Percentiles rank a stretch among this genome's conserved stretches.
Evolutionary conservation across 768 basidiomycete species (phyloP).

Genomic region (Panaeolus cyanescens): DNA sequence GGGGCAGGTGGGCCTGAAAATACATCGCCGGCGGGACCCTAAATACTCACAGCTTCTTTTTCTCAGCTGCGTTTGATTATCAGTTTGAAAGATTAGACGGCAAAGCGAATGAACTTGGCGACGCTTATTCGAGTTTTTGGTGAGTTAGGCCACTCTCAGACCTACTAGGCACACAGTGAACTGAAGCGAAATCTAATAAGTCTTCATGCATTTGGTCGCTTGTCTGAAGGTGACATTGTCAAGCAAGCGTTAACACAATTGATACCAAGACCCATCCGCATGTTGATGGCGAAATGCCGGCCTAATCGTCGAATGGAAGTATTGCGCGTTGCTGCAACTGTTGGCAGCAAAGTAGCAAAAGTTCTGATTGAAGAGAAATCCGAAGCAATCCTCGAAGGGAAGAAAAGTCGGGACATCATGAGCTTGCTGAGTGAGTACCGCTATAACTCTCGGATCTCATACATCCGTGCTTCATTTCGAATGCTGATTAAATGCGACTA

Average conservation of each 20-base stretch:
- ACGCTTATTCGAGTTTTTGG: conserved; percentile 38
- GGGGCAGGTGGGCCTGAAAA: conserved; percentile 38
- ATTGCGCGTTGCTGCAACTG: conserved; percentile 30
- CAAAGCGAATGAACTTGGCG: conserved; percentile 35
- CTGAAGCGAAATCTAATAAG: conserved; percentile 13
- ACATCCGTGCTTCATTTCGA: not conserved
- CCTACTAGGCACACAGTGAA: not conserved
- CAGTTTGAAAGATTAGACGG: conserved; percentile 42
- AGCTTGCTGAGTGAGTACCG: conserved; percentile 39
- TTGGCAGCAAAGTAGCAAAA: conserved; percentile 34
- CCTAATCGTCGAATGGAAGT: conserved; percentile 32
- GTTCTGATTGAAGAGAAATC: conserved; percentile 37
- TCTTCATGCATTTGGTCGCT: conserved; percentile 30
- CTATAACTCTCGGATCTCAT: not conserved
- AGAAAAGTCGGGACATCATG: conserved; percentile 39
- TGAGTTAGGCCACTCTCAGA: conserved; percentile 19
- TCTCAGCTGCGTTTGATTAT: conserved; percentile 51
- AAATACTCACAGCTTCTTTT: not conserved
- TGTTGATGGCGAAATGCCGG: conserved; percentile 32
- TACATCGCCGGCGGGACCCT: not conserved
- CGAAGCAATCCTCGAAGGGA: conserved; percentile 32
- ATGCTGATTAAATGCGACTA: not conserved
- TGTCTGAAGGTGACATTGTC: conserved; percentile 31
- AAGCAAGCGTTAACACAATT: conserved; percentile 28
- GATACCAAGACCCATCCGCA: conserved; percentile 31